These are phyloP conservation scores for Agaricus sinodeliciosus DNA, from an alignment of 768 basidiomycete species.

Conservation along the genomic window DNA sequence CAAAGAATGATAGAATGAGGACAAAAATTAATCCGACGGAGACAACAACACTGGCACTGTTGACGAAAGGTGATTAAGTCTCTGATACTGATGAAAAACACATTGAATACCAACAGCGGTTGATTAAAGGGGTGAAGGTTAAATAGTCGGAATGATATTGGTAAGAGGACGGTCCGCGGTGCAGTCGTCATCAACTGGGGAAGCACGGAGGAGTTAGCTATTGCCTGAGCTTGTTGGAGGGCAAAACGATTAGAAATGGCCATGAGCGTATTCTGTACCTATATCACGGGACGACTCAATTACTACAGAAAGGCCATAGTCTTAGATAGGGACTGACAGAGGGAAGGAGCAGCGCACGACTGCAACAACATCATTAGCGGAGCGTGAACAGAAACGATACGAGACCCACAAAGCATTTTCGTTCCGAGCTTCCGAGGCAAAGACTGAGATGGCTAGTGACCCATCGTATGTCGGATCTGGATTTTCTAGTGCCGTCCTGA, in stretches of 20 bases:
- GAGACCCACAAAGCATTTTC: constrained; percentile 37
- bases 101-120: constrained; percentile 40
- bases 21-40: constrained; percentile 51
- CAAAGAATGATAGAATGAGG: constrained; percentile 36
- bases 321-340: constrained; percentile 18
- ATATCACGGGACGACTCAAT: neutral
- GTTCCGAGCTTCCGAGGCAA: constrained; percentile 23
- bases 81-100: neutral
- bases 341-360: constrained; percentile 26
- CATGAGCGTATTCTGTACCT: constrained; percentile 30
- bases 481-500: constrained; percentile 28
- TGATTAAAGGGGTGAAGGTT: constrained; percentile 55
- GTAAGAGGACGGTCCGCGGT: constrained; percentile 42
- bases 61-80: too few relatives aligned
- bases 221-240: constrained; percentile 20
- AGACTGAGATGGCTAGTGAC: constrained; percentile 41
- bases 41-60: constrained; percentile 46
- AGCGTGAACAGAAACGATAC: neutral
- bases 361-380: constrained; percentile 6
- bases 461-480: constrained; percentile 42
- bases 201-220: constrained; percentile 23
- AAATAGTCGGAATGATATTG: constrained; percentile 39
- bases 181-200: constrained; percentile 33
- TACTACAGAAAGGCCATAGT: neutral
- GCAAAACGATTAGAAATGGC: constrained; percentile 29